These are phyloP conservation scores for Canavalia gladiata DNA, from an alignment of 306 rosid species.

Conservation along the genomic window DNA sequence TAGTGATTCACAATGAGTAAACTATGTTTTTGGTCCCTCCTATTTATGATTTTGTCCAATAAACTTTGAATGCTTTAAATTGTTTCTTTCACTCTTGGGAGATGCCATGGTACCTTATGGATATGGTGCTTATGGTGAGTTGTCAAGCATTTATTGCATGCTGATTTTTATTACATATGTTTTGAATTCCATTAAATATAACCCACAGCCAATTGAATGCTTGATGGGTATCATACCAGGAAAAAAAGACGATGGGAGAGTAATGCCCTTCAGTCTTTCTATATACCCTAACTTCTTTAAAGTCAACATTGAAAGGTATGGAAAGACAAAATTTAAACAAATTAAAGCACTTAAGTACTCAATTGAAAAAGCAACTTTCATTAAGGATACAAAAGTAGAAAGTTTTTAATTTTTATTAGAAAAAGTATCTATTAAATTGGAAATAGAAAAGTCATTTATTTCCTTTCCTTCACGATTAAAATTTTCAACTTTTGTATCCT, in stretches of 20 bases:
- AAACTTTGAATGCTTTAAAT: slow-evolving; percentile 30
- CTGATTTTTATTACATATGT: neutral
- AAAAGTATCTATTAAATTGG: too few species aligned
- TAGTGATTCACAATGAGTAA: neutral
- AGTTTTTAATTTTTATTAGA: neutral
- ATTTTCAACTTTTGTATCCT: too few species aligned
- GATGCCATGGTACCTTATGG: slow-evolving; percentile 6
- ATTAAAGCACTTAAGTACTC: slow-evolving; percentile 25
- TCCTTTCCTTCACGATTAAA: too few species aligned
- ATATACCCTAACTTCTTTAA: slow-evolving; percentile 17
- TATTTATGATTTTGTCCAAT: slow-evolving; percentile 7
- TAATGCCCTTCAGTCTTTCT: slow-evolving; percentile 1
- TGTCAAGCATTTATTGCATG: slow-evolving; percentile 21
- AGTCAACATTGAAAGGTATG: slow-evolving; percentile 7
- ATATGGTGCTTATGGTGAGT: slow-evolving; percentile 4
- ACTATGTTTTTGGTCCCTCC: neutral
- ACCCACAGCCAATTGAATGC: slow-evolving; percentile 37
- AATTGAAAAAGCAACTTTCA: neutral
- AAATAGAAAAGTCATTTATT: too few species aligned
- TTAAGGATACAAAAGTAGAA: neutral
- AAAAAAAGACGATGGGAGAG: neutral
- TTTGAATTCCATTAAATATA: slow-evolving; percentile 18
- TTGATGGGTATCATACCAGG: slow-evolving; percentile 10
- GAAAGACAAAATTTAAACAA: slow-evolving; percentile 12
- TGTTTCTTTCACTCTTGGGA: neutral